These are phyloP conservation scores for Alternaria solani DNA, from an alignment of 2,329 filamentous ascomycete genomes.

Conservation along the genomic window DNA sequence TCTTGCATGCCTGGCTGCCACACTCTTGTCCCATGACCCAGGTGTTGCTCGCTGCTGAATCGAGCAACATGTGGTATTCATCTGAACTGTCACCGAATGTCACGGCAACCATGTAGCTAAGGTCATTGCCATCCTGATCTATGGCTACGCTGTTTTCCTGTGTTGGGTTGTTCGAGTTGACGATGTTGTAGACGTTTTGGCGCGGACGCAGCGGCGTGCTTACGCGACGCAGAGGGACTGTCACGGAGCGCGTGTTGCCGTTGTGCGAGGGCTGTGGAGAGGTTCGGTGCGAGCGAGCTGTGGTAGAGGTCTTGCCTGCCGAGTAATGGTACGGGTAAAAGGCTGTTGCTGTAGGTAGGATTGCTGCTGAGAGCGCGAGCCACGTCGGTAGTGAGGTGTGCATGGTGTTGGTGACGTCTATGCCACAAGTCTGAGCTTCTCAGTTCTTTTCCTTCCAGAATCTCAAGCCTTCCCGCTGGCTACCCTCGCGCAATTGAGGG, in stretches of 20 bases:
- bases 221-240: constrained; percentile 41
- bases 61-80: constrained; percentile 62
- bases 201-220: constrained; percentile 49
- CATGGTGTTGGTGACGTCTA: constrained; percentile 25
- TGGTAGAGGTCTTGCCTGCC: constrained; percentile 13
- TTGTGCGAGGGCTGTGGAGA: constrained; percentile 3
- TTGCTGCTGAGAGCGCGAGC: constrained; percentile 34
- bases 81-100: constrained; percentile 60
- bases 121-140: constrained; percentile 63
- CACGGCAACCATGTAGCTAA: constrained; percentile 62
- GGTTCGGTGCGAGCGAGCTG: constrained; percentile 13
- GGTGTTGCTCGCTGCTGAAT: constrained; percentile 69
- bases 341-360: constrained; percentile 38
- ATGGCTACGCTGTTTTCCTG: constrained; percentile 59
- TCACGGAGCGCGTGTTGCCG: constrained; percentile 17
- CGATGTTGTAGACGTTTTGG: constrained; percentile 59
- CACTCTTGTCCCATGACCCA: constrained; percentile 85
- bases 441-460: neutral
- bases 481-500: neutral
- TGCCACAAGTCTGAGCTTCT: neutral
- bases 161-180: constrained; percentile 38
- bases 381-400: constrained; percentile 31
- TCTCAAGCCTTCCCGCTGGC: neutral
- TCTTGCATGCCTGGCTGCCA: constrained; percentile 68
- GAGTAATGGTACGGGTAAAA: constrained; percentile 48